These are phyloP conservation scores for Suhomyces emberorum DNA, from an alignment of 805 yeast genomes.

Conservation along the genomic window DNA sequence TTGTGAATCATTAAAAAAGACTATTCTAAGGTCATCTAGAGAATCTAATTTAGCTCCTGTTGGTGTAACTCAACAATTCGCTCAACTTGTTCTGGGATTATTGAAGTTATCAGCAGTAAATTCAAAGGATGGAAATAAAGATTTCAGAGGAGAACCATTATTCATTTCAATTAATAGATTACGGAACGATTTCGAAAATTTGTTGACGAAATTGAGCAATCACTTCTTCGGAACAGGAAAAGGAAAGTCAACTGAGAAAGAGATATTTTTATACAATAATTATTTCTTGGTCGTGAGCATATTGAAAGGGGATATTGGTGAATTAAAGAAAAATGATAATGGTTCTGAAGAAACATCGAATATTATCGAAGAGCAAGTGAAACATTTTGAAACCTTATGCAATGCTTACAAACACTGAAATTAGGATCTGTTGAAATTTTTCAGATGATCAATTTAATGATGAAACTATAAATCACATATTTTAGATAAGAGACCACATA, in stretches of 20 bases:
- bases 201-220: slow-evolving; percentile 65
- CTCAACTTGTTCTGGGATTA: slow-evolving; percentile 67
- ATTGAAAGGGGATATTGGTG: slow-evolving; percentile 38
- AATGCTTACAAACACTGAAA: slow-evolving; percentile 30
- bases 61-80: slow-evolving; percentile 74
- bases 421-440: too few species aligned
- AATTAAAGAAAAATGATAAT: not conserved
- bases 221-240: slow-evolving; percentile 30
- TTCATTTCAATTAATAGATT: slow-evolving; percentile 65
- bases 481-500: slow-evolving; percentile 77
- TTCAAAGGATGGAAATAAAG: slow-evolving; percentile 12
- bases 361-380: slow-evolving; percentile 32
- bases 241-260: slow-evolving; percentile 48
- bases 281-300: slow-evolving; percentile 62
- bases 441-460: too few species aligned
- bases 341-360: slow-evolving; percentile 2
- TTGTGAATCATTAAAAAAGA: slow-evolving; percentile 65
- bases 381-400: slow-evolving; percentile 39
- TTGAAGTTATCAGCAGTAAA: slow-evolving; percentile 46
- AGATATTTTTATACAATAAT: slow-evolving; percentile 70
- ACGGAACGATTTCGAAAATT: slow-evolving; percentile 75
- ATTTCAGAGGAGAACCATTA: slow-evolving; percentile 62
- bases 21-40: slow-evolving; percentile 30
- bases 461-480: too few species aligned
- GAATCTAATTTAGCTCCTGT: slow-evolving; percentile 40